Evolutionary conservation across 2,329 filamentous ascomycete species (phyloP).

Genomic region (Venturia aucupariae): DNA sequence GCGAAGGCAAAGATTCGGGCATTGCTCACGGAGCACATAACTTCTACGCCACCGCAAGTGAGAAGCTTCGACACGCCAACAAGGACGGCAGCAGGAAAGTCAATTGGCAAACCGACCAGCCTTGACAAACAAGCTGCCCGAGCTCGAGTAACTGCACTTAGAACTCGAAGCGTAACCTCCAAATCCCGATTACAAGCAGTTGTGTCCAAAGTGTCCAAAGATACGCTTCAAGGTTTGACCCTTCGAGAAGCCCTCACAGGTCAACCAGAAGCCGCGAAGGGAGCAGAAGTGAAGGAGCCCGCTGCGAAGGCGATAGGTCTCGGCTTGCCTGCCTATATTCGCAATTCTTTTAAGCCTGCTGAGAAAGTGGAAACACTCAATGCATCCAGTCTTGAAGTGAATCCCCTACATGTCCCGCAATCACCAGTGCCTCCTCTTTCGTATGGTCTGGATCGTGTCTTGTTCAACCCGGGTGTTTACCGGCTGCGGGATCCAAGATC

Average conservation of each 20-base stretch:
- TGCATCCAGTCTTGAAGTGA: background rate
- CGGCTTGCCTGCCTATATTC: background rate
- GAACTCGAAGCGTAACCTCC: too few species aligned
- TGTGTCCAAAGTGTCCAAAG: too few species aligned
- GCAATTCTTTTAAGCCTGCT: background rate
- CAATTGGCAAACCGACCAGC: background rate
- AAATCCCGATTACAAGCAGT: too few species aligned
- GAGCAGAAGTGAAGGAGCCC: background rate
- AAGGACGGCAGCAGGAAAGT: background rate
- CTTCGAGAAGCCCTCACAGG: background rate
- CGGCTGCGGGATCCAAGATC: conserved; percentile 82
- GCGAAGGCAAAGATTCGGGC: background rate
- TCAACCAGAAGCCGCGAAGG: background rate
- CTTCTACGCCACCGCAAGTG: background rate
- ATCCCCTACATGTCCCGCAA: background rate
- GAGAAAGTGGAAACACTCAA: background rate
- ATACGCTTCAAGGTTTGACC: background rate
- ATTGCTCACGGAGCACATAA: background rate
- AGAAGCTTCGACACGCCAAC: background rate
- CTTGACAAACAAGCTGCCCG: too few species aligned
- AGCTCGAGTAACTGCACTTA: too few species aligned
- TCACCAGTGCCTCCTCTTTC: conserved; percentile 36
- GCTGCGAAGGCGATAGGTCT: background rate
- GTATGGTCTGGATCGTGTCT: conserved; percentile 74
- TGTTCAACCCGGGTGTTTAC: conserved; percentile 94